Conservation (phyloP, 2,329 filamentous ascomycete genomes). For the Fusarium burgessii region DNA sequence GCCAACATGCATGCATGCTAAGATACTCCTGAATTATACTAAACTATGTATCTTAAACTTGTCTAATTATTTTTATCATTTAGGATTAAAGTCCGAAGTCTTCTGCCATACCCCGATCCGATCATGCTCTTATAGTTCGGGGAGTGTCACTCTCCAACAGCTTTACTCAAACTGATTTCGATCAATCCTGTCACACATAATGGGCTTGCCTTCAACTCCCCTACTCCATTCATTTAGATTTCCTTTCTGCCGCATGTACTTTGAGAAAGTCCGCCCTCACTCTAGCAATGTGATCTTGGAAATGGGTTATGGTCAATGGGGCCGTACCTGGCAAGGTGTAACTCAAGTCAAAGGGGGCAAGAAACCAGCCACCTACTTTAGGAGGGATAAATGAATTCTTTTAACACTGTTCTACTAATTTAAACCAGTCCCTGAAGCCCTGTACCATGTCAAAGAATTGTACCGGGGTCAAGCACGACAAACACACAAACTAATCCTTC, state of each 20-base stretch:
- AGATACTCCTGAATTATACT: too few species aligned
- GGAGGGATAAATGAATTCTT: not conserved
- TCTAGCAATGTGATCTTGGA: not conserved
- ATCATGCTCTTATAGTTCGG: not conserved
- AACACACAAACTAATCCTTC: not conserved
- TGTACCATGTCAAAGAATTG: not conserved
- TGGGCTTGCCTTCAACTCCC: not conserved
- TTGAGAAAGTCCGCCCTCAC: too few species aligned
- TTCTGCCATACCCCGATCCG: too few species aligned
- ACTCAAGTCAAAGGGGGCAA: too few species aligned
- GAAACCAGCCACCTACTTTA: too few species aligned
- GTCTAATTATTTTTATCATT: too few species aligned
- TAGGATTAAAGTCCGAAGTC: too few species aligned
- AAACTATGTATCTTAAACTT: too few species aligned
- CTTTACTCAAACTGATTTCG: not conserved
- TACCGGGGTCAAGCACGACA: not conserved
- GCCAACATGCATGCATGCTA: too few species aligned
- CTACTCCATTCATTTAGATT: not conserved
- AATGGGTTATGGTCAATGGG: not conserved
- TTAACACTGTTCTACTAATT: not conserved
- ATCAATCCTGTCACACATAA: not conserved
- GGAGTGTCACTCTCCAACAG: not conserved
- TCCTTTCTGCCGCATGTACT: fast-evolving
- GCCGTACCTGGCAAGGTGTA: too few species aligned
- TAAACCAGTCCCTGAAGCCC: not conserved